These are phyloP conservation scores for Salix dunnii DNA, from an alignment of 345 rosid genomes.

Conservation along the genomic window DNA sequence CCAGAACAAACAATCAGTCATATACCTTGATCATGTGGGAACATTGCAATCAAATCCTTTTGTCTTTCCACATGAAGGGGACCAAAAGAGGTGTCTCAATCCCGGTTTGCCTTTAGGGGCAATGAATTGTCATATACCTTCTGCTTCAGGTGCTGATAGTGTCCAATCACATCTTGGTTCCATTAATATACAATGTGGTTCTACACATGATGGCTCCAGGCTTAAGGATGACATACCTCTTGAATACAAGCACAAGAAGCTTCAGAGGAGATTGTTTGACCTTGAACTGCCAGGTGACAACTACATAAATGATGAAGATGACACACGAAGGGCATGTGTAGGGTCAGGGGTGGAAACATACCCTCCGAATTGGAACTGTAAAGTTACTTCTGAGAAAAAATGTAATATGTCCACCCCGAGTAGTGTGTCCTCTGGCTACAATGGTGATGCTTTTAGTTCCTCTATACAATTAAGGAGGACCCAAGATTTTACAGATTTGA, in stretches of 20 bases:
- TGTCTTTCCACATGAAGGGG: slow-evolving; percentile 26
- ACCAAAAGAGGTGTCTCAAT: slow-evolving; percentile 10
- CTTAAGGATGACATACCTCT: slow-evolving; percentile 26
- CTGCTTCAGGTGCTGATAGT: slow-evolving; percentile 37
- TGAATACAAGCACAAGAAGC: slow-evolving; percentile 37
- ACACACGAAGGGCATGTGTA: slow-evolving; percentile 22
- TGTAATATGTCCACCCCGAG: slow-evolving; percentile 8
- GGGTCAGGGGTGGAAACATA: slow-evolving; percentile 18
- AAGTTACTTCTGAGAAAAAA: slow-evolving; percentile 15
- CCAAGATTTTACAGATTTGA: slow-evolving; percentile 40
- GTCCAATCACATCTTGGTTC: slow-evolving; percentile 36
- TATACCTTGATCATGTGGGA: slow-evolving; percentile 22
- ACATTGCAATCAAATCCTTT: slow-evolving; percentile 29
- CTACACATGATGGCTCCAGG: slow-evolving; percentile 30
- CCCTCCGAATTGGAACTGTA: slow-evolving; percentile 17
- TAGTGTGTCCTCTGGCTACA: slow-evolving; percentile 18
- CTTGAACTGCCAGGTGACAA: slow-evolving; percentile 59
- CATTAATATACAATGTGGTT: slow-evolving; percentile 31
- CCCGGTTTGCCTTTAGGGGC: slow-evolving; percentile 14
- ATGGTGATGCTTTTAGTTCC: slow-evolving; percentile 29
- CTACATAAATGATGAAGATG: slow-evolving; percentile 44
- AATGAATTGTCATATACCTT: slow-evolving; percentile 12
- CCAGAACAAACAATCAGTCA: slow-evolving; percentile 40
- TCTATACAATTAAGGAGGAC: slow-evolving; percentile 24
- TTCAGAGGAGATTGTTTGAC: slow-evolving; percentile 50